Conservation (phyloP, 2,329 filamentous ascomycete species). For the Penicillium aurantiogriseum region DNA sequence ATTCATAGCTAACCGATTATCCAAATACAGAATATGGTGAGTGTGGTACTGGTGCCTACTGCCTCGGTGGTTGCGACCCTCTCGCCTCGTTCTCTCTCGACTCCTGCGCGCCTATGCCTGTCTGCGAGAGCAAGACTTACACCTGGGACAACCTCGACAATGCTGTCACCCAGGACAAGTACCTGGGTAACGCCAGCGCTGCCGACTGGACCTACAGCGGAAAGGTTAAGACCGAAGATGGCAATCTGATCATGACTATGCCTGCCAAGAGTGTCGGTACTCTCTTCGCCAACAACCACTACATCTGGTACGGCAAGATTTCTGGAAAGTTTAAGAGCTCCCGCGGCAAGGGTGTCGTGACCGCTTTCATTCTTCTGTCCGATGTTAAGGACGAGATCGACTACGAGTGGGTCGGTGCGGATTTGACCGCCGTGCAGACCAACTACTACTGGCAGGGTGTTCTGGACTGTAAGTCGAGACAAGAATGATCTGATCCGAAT, state of each 20-base stretch:
- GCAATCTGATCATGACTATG: constrained; percentile 84
- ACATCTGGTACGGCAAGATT: constrained; percentile 97
- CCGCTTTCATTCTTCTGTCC: constrained; percentile 90
- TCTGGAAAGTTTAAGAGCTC: constrained; percentile 81
- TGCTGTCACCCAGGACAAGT: constrained; percentile 71
- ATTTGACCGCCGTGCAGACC: constrained; percentile 76
- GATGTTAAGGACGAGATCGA: constrained; percentile 99
- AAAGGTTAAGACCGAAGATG: constrained; percentile 60
- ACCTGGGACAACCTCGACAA: constrained; percentile 70
- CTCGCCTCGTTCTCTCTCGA: constrained; percentile 78
- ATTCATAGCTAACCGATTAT: constrained; percentile 8
- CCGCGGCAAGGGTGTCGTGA: constrained; percentile 85
- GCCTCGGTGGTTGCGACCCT: constrained; percentile 91
- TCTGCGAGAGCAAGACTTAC: constrained; percentile 74
- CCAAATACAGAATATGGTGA: constrained; percentile 73
- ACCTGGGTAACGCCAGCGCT: constrained; percentile 76
- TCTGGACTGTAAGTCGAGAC: constrained; percentile 71
- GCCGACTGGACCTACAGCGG: constrained; percentile 90
- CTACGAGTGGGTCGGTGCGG: constrained; percentile 86
- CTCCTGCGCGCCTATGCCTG: constrained; percentile 79
- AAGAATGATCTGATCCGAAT: neutral
- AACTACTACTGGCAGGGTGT: constrained; percentile 98
- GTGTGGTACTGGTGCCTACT: constrained; percentile 92
- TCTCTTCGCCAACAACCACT: constrained; percentile 76
- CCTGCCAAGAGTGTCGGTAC: constrained; percentile 80